Evolutionary conservation across 768 basidiomycete species (phyloP).

Genomic region (Boletus fagicola): DNA sequence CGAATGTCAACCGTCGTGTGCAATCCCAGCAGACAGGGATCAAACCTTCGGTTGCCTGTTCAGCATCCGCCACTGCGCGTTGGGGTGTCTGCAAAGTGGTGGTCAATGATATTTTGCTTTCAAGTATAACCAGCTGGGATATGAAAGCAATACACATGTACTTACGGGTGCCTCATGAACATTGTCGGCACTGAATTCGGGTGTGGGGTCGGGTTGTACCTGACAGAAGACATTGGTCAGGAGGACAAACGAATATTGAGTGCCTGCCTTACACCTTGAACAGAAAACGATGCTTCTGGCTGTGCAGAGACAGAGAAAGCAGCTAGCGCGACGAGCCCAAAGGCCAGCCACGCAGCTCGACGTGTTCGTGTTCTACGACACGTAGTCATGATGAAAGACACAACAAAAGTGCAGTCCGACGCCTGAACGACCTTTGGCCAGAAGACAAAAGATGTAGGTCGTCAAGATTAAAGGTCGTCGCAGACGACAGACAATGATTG

Average conservation of each 20-base stretch:
- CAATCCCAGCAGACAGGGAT: neutral
- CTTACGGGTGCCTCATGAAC: slow-evolving; percentile 19
- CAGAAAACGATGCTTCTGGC: slow-evolving; percentile 14
- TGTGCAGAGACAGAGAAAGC: slow-evolving; percentile 46
- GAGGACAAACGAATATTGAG: neutral
- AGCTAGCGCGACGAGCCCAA: slow-evolving; percentile 54
- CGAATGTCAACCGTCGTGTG: slow-evolving; percentile 1
- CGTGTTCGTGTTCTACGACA: slow-evolving; percentile 27
- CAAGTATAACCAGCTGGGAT: neutral
- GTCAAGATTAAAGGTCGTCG: neutral
- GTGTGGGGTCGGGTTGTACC: slow-evolving; percentile 16
- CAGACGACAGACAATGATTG: neutral
- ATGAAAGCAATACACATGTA: neutral
- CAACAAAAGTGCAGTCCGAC: neutral
- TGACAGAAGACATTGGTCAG: slow-evolving; percentile 3
- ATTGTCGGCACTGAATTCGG: neutral
- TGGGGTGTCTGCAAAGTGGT: slow-evolving; percentile 13
- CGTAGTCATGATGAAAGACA: slow-evolving; percentile 15
- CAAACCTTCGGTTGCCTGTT: slow-evolving; percentile 54
- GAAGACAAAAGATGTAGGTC: neutral
- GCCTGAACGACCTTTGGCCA: neutral
- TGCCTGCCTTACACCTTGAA: slow-evolving; percentile 17
- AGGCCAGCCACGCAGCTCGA: slow-evolving; percentile 59
- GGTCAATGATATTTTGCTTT: neutral
- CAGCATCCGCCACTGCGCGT: slow-evolving; percentile 27